phyloP scores from a whole-genome alignment of 2,329 filamentous ascomycete species.

The Aspergillus arachidicola region DNA sequence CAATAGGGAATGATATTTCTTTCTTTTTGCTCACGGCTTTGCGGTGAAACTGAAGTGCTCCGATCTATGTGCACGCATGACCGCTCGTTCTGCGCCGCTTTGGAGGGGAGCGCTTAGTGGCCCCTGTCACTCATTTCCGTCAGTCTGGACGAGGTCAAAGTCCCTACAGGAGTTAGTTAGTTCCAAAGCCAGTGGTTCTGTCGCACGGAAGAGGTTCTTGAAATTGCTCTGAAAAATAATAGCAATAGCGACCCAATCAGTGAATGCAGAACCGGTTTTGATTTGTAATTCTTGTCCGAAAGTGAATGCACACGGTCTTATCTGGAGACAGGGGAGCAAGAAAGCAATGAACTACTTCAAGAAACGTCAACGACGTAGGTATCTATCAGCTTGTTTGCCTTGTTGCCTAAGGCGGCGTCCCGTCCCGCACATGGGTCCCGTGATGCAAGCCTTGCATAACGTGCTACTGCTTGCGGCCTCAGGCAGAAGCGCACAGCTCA shows the following conservation, averaged over 20 bases:
- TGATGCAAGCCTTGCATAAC: conserved; percentile 9
- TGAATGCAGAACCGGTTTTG: not conserved
- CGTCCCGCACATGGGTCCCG: conserved; percentile 8
- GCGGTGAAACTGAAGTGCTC: conserved; percentile 25
- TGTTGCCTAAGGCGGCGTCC: conserved; percentile 16
- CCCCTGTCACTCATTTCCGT: conserved; percentile 12
- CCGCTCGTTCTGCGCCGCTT: conserved; percentile 27
- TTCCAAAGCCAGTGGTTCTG: conserved; percentile 6
- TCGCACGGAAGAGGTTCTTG: not conserved
- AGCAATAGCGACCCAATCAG: not conserved
- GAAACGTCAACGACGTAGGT: too few relatives aligned
- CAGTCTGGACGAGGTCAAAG: conserved; percentile 6
- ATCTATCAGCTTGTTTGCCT: conserved; percentile 8
- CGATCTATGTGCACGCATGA: conserved; percentile 38
- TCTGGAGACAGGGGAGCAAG: not conserved
- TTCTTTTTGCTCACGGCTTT: conserved; percentile 17
- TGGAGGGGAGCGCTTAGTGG: conserved; percentile 28
- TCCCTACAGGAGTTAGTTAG: conserved; percentile 2
- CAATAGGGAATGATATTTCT: conserved; percentile 12
- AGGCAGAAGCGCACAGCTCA: conserved; percentile 16
- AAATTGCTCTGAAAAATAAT: not conserved
- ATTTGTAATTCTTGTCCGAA: not conserved
- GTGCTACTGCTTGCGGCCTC: conserved; percentile 14
- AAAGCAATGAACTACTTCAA: not conserved
- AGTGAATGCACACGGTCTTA: not conserved